phyloP scores from a whole-genome alignment of 371 early-diverging fungal species.

The Rhizopus stolonifer region DNA sequence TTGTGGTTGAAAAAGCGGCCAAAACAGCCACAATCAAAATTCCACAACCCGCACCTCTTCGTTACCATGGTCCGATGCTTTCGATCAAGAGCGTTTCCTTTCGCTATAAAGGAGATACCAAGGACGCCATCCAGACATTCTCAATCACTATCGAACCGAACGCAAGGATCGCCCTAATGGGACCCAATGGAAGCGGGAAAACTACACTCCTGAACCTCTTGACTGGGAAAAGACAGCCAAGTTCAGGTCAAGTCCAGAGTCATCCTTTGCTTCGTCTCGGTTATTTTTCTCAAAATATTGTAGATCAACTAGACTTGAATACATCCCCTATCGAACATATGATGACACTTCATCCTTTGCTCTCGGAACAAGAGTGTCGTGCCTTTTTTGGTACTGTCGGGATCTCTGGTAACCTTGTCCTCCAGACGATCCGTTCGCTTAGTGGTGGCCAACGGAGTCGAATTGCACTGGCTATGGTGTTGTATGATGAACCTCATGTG shows the following conservation, averaged over 20 bases:
- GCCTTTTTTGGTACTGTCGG: constrained; percentile 70
- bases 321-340: constrained; percentile 49
- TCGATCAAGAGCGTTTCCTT: constrained; percentile 65
- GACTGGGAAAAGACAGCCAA: constrained; percentile 55
- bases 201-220: constrained; percentile 80
- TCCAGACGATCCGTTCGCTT: constrained; percentile 49
- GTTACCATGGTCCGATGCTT: constrained; percentile 65
- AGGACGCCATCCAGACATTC: constrained; percentile 31
- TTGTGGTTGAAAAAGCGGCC: constrained; percentile 62
- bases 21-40: constrained; percentile 53
- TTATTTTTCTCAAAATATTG: constrained; percentile 82
- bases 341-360: constrained; percentile 42
- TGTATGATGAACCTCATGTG: constrained; percentile 70
- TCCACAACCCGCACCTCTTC: constrained; percentile 57
- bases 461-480: constrained; percentile 68
- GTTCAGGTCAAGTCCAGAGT: constrained; percentile 56
- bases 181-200: constrained; percentile 84
- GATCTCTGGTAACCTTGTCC: constrained; percentile 56
- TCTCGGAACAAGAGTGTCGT: constrained; percentile 61
- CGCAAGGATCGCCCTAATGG: constrained; percentile 69
- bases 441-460: constrained; percentile 81
- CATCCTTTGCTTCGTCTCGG: constrained; percentile 65
- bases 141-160: constrained; percentile 63
- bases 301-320: constrained; percentile 59
- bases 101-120: constrained; percentile 43